These are phyloP conservation scores for Pseudogymnoascus sp. DNA, from an alignment of 2,329 filamentous ascomycete species.

Conservation along the genomic window DNA sequence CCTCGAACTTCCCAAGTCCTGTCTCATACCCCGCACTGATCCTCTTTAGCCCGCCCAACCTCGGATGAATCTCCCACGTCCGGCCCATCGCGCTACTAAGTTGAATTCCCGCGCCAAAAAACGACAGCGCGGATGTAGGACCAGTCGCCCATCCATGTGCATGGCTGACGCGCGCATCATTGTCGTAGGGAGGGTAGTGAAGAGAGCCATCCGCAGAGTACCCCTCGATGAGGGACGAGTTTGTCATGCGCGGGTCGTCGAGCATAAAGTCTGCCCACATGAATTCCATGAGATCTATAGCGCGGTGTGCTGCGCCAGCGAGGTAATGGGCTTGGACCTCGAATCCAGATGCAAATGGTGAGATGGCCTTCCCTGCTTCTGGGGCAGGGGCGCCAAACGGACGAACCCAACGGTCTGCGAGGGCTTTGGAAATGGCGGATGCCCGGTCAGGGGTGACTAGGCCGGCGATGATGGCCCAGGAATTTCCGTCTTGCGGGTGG, in stretches of 20 bases:
- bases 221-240: slow-evolving; percentile 36
- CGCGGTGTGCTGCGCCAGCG: slow-evolving; percentile 32
- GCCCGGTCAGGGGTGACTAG: slow-evolving; percentile 37
- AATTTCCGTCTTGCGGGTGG: slow-evolving; percentile 53
- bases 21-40: slow-evolving; percentile 33
- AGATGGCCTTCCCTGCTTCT: slow-evolving; percentile 39
- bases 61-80: slow-evolving; percentile 25
- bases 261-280: slow-evolving; percentile 48
- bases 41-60: slow-evolving; percentile 28
- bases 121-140: slow-evolving; percentile 29
- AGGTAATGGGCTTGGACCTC: slow-evolving; percentile 39
- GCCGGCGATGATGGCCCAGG: slow-evolving; percentile 38
- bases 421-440: slow-evolving; percentile 27
- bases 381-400: slow-evolving; percentile 36
- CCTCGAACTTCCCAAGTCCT: slow-evolving; percentile 30
- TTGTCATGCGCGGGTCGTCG: slow-evolving; percentile 33
- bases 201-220: slow-evolving; percentile 32
- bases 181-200: slow-evolving; percentile 29
- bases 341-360: slow-evolving; percentile 40
- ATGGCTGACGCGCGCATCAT: slow-evolving; percentile 28
- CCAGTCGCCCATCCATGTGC: slow-evolving; percentile 33
- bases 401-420: slow-evolving; percentile 19
- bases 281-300: slow-evolving; percentile 36
- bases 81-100: slow-evolving; percentile 22
- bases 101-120: slow-evolving; percentile 27